Evolutionary conservation across 2,329 filamentous ascomycete genomes (phyloP).

Genomic region (Rutstroemia sp.): DNA sequence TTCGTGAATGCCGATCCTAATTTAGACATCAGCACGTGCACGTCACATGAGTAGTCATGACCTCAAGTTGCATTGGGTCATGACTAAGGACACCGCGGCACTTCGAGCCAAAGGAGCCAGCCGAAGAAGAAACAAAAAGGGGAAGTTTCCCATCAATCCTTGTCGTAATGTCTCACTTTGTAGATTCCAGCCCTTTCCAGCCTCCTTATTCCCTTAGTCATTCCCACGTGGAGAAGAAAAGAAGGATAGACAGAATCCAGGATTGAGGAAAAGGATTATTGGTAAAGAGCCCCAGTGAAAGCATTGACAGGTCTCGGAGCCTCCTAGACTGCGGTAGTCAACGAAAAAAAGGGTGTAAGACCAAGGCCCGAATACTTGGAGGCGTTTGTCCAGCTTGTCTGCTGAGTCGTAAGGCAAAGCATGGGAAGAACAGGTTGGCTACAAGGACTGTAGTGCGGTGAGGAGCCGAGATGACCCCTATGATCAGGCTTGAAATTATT

Average conservation of each 20-base stretch:
- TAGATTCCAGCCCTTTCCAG: neutral
- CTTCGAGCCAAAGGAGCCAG: neutral
- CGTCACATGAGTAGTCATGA: neutral
- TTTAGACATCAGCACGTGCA: too few relatives aligned
- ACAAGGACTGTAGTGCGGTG: neutral
- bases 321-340: neutral
- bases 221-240: conserved; percentile 3
- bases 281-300: neutral
- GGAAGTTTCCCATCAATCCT: neutral
- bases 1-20: too few relatives aligned
- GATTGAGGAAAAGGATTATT: neutral
- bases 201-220: conserved; percentile 1
- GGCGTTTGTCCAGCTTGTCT: neutral
- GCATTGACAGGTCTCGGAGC: conserved; percentile 1
- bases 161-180: conserved; percentile 1
- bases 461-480: neutral
- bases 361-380: neutral
- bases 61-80: neutral
- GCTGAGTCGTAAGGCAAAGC: neutral
- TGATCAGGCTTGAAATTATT: neutral
- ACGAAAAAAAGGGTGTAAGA: neutral
- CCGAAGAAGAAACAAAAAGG: conserved; percentile 1
- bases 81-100: neutral
- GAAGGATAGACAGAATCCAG: neutral
- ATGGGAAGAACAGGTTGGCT: neutral